Evolutionary conservation across 2,329 filamentous ascomycete genomes (phyloP), one percentile per base, ranked within the genome.

Genomic region (Botrytis galanthina): DNA sequence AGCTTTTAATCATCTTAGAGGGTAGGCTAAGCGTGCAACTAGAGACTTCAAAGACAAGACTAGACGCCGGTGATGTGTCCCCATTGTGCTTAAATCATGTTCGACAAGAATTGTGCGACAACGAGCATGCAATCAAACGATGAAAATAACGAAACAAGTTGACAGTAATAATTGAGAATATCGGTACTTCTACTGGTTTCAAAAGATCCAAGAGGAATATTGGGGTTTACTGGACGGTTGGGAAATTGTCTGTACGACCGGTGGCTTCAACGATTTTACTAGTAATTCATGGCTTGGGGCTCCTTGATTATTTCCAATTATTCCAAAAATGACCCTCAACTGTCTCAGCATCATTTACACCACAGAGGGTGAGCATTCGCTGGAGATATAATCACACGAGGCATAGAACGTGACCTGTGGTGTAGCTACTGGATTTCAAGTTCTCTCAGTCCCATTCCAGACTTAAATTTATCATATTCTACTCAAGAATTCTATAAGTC

Each of bases 221-320:
- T 0, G 20, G 44, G 3, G 7, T 22, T 46, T 46, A 7, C 44
- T 46, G 44, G 1, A 7, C 6, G 44, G 18, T 22, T 22, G 44
- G 18, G 2, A 48, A 0, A 10, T 1, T 48, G 2, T 22, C 20
- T 22, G 22, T 22, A 48, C 0, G 7, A 48, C 20, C 44, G 22
- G 0, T 10, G 44, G 20, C 20, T n/a, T 9, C 22, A 4, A 4
- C n/a, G 0, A 12, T 14, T 12, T n/a, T n/a, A 14, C 9, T 6
- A 12, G 9, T 12, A 3, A 51, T 26, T 51, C 48, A n/a, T 51
- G 1, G 1, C 5, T 5, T 1, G 46, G 4, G 9, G 0, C 4
- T n/a, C 22, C 14, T 51, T 12, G 4, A n/a, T 14, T 26, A 4
- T 10, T n/a, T 51, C 9, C 9, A 51, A 51, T 4, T 51, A n/a